A percentile compares a stretch with the other conserved stretches of the same genome.
phyloP scores from a whole-genome alignment of 2,329 filamentous ascomycete species.

The Neonectria sp. region DNA sequence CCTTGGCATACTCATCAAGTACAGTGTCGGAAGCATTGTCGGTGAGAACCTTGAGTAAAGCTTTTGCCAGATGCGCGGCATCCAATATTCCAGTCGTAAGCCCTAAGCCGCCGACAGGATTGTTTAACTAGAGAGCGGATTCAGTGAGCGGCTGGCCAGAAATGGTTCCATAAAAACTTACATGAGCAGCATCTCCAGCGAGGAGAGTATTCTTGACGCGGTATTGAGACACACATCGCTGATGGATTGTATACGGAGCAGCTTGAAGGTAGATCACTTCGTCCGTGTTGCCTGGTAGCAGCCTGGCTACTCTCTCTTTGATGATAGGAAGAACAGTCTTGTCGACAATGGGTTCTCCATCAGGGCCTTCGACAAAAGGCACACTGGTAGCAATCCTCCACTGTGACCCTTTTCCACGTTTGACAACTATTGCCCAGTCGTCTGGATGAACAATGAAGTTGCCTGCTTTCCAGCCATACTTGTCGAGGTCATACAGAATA shows the following conservation, averaged over 20 bases:
- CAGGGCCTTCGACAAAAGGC: conserved; percentile 5
- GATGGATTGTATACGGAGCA: conserved; percentile 14
- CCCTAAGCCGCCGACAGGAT: conserved; percentile 18
- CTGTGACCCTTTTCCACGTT: conserved; percentile 14
- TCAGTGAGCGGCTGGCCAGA: conserved; percentile 1
- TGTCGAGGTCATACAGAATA: conserved; percentile 15
- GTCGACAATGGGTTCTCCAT: conserved; percentile 10
- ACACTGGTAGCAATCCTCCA: conserved; percentile 18
- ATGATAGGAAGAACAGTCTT: conserved; percentile 12
- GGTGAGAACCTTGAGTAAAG: conserved; percentile 5
- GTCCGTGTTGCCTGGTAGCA: conserved; percentile 11
- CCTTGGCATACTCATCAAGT: conserved; percentile 9
- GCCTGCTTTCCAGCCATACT: conserved; percentile 12
- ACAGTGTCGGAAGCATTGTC: conserved; percentile 10
- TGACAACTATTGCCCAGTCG: conserved; percentile 17
- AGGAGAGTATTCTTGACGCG: conserved; percentile 15
- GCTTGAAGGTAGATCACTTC: conserved; percentile 12
- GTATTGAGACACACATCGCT: conserved; percentile 14
- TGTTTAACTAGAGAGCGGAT: conserved; percentile 8
- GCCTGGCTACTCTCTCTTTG: conserved; percentile 12
- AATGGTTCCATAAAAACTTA: conserved; percentile 8
- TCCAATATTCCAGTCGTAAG: conserved; percentile 15
- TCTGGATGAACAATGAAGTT: conserved; percentile 13
- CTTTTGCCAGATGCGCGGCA: conserved; percentile 16
- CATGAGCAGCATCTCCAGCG: conserved; percentile 16